Evolutionary conservation across 768 basidiomycete species (phyloP).

Genomic region (Suillus occidentalis): DNA sequence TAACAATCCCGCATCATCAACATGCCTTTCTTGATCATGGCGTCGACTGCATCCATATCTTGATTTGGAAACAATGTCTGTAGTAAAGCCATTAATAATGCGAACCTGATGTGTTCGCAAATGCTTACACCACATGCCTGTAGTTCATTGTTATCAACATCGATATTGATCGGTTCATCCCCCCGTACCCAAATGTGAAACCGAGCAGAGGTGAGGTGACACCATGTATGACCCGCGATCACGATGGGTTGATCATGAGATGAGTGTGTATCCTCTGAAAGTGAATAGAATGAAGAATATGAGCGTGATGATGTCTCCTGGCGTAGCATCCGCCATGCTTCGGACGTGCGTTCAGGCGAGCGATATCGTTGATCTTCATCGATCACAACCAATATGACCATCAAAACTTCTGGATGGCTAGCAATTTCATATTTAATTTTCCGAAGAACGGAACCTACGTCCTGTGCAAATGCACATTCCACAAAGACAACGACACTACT

Average conservation of each 20-base stretch:
- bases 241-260: background rate
- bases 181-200: conserved; percentile 9
- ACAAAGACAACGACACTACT: background rate
- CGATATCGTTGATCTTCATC: background rate
- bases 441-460: background rate
- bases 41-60: background rate
- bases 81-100: background rate
- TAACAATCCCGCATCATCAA: background rate
- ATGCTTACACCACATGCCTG: conserved; percentile 4
- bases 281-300: background rate
- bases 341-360: background rate
- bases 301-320: background rate
- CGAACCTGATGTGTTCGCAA: background rate
- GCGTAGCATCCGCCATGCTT: background rate
- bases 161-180: background rate
- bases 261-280: background rate
- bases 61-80: background rate
- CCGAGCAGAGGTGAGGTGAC: conserved; percentile 2
- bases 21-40: conserved; percentile 11
- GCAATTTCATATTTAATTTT: background rate
- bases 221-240: conserved; percentile 5
- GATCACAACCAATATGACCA: background rate
- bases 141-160: background rate
- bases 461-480: background rate
- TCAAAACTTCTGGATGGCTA: background rate